phyloP scores from a whole-genome alignment of 345 rosid species.

The Pistacia vera region DNA sequence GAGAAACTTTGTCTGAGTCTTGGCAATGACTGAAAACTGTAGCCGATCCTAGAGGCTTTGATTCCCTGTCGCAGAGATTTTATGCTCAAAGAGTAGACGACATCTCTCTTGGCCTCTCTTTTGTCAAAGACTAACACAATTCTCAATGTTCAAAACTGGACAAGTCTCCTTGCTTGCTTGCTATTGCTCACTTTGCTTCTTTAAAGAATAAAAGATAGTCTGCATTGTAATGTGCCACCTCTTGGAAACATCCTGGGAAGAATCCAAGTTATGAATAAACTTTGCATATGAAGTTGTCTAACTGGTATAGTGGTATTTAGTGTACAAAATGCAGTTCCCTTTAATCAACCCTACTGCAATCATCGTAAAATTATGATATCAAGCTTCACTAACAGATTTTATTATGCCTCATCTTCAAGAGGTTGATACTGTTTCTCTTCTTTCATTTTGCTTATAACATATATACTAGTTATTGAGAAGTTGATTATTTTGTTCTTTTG shows the following conservation, averaged over 20 bases:
- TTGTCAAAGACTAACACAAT: neutral
- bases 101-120: neutral
- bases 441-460: neutral
- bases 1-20: neutral
- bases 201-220: neutral
- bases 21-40: neutral
- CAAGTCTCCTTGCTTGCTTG: neutral
- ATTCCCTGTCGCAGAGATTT: neutral
- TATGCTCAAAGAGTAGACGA: neutral
- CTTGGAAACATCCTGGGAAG: neutral
- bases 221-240: neutral
- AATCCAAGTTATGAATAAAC: neutral
- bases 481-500: neutral
- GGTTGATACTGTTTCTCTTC: neutral
- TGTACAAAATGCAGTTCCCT: too few relatives aligned
- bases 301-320: too few relatives aligned
- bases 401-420: too few relatives aligned
- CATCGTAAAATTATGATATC: too few relatives aligned
- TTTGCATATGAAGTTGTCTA: too few relatives aligned
- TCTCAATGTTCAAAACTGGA: too few relatives aligned
- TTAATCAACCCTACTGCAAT: too few relatives aligned
- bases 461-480: neutral
- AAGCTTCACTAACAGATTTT: too few relatives aligned
- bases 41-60: neutral
- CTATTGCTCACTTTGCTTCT: too few relatives aligned